These are phyloP conservation scores for Penicillium olsonii DNA, from an alignment of 2,329 filamentous ascomycete genomes.

Conservation along the genomic window DNA sequence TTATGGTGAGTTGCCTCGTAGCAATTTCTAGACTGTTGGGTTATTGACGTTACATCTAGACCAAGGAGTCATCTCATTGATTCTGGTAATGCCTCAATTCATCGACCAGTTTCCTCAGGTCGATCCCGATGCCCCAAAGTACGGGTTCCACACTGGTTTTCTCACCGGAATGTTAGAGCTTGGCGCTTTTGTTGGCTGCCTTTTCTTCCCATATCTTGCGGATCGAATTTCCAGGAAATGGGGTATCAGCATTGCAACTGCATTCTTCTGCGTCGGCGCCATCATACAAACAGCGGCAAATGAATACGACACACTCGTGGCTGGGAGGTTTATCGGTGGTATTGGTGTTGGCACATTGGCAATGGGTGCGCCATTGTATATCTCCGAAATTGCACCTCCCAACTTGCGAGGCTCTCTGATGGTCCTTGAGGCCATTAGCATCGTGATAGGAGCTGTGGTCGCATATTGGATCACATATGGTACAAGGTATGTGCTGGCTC, in stretches of 20 bases:
- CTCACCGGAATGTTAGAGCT: constrained; percentile 50
- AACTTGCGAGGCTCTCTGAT: constrained; percentile 24
- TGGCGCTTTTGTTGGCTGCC: constrained; percentile 36
- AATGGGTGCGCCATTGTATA: constrained; percentile 52
- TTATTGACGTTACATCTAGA: no score
- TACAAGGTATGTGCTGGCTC: constrained; percentile 31
- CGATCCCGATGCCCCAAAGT: constrained; percentile 32
- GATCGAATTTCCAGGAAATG: constrained; percentile 48
- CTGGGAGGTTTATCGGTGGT: constrained; percentile 40
- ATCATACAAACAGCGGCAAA: constrained; percentile 38
- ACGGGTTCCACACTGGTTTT: constrained; percentile 33
- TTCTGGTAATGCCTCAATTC: constrained; percentile 51
- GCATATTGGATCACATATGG: constrained; percentile 49
- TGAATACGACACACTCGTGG: constrained; percentile 32
- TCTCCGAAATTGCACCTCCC: constrained; percentile 47
- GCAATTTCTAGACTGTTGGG: neutral
- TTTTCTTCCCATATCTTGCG: constrained; percentile 40
- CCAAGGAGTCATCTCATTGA: constrained; percentile 40
- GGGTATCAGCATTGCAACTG: constrained; percentile 33
- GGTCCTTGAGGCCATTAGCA: constrained; percentile 25
- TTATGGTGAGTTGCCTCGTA: constrained; percentile 31
- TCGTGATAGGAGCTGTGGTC: constrained; percentile 28
- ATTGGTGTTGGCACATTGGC: constrained; percentile 39
- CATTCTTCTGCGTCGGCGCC: constrained; percentile 47
- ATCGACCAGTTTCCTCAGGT: constrained; percentile 43